Evolutionary conservation across 2,329 filamentous ascomycete genomes (phyloP), one percentile per base, ranked within the genome.

Genomic region (Parascedosporium putredinis): DNA sequence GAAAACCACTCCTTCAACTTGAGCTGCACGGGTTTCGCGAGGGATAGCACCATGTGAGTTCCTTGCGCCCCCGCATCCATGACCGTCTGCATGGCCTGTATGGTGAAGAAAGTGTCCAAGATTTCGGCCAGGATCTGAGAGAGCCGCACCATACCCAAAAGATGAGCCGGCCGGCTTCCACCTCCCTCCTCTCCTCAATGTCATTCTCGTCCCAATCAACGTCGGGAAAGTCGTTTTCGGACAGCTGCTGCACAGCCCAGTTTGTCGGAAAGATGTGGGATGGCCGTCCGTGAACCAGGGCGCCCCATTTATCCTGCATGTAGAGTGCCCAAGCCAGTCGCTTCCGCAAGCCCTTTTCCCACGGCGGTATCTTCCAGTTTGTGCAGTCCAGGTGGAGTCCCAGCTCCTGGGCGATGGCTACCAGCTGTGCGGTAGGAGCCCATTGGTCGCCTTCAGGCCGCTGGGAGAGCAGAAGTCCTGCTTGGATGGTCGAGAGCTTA

Each of bases 241-340:
- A 74, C n/a, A 88, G 74, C 5, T 72, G 62, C 51, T 75, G 74
- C 5, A 95, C 88, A 2, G 83, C 88, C 88, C 88, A 95, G 63
- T 94, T 80, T 44, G 73, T 68, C 18, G 70, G 64, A 55, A 78
- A 76, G 36, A 81, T 78, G 56, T 94, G 88, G 4, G 88, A 93
- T 1, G 88, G 89, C 9, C 88, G 82, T 44, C 88, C 88, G 59
- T 94, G 86, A 22, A 93, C 83, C 18, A 95, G 72, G 2, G 88
- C 83, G 14, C 86, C 87, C 89, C 89, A 95, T 65, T 77, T 94
- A 66, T 96, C 90, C 67, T 95, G 88, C 84, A 94, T 91, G 63
- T 93, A 95, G 47, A 95, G 67, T 2, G 87, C 89, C 89, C 90
- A 95, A 1, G 88, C 88, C 38, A 95, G 76, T 45, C 90, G 79